Percentiles rank a stretch among this genome's conserved stretches.
Evolutionary conservation across 176 grass and related monocot genomes (phyloP).

Genomic region (Carex scoparia): DNA sequence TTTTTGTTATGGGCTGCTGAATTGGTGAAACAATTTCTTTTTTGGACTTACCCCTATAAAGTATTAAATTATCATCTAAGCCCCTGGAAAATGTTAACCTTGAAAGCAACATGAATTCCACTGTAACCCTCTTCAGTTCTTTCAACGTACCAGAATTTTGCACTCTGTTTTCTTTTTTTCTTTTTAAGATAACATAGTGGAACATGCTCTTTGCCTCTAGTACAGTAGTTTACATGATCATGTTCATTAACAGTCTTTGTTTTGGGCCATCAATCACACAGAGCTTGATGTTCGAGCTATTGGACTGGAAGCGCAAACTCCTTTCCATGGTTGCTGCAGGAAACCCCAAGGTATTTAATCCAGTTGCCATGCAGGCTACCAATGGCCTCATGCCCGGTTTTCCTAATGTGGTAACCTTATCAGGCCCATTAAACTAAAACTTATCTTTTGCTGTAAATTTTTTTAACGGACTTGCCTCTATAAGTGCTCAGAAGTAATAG

Average conservation of each 20-base stretch:
- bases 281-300: slow-evolving; percentile 60
- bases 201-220: background rate
- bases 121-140: no score
- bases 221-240: background rate
- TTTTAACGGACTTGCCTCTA: background rate
- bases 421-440: background rate
- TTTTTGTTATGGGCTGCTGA: background rate
- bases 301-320: slow-evolving; percentile 77
- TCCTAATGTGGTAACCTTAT: slow-evolving; percentile 45
- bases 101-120: background rate
- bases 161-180: no score
- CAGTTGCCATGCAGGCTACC: slow-evolving; percentile 39
- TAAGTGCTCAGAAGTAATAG: background rate
- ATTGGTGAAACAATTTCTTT: background rate
- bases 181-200: no score
- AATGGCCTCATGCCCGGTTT: slow-evolving; percentile 50
- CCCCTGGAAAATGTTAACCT: background rate
- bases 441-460: background rate
- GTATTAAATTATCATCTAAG: background rate
- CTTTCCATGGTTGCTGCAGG: slow-evolving; percentile 61
- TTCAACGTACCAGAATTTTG: no score
- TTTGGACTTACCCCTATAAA: background rate
- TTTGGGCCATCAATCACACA: slow-evolving; percentile 40
- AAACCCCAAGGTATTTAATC: slow-evolving; percentile 36
- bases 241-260: background rate